A percentile compares a stretch with the other conserved stretches of the same genome.
phyloP scores from a whole-genome alignment of 768 basidiomycete species.

The Suillus ampliporus region DNA sequence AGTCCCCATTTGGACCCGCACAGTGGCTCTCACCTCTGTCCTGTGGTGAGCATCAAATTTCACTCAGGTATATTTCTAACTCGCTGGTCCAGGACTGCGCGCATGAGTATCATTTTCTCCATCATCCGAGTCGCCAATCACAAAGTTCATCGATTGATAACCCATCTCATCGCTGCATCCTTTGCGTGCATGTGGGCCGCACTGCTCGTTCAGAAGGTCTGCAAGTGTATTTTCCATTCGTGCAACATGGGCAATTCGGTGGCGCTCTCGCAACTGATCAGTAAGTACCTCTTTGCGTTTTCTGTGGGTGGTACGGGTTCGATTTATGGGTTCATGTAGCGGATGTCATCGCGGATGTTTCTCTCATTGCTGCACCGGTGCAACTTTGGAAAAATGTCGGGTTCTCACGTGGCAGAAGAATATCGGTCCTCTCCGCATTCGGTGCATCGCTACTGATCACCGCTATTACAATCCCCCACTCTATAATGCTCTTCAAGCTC shows the following conservation, averaged over 20 bases:
- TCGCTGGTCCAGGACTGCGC: constrained; percentile 21
- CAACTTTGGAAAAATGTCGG: constrained; percentile 16
- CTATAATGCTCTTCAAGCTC: constrained; percentile 14
- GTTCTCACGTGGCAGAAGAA: constrained; percentile 21
- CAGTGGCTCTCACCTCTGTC: constrained; percentile 21
- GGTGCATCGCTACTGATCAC: constrained; percentile 25
- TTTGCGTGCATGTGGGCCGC: constrained; percentile 33
- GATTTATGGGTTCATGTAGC: constrained; percentile 15
- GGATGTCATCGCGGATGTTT: constrained; percentile 24
- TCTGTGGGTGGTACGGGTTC: not conserved
- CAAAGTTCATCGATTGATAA: constrained; percentile 12
- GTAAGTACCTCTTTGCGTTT: constrained; percentile 16
- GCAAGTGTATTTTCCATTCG: constrained; percentile 5
- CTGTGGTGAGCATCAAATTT: constrained; percentile 18
- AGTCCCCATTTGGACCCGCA: constrained; percentile 21
- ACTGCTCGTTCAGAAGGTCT: constrained; percentile 20
- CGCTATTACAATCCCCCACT: constrained; percentile 25
- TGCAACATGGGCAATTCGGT: constrained; percentile 14
- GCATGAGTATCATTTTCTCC: constrained; percentile 31
- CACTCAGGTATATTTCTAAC: constrained; percentile 1
- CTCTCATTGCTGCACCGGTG: constrained; percentile 25
- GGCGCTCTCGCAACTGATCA: constrained; percentile 26
- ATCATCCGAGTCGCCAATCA: constrained; percentile 26
- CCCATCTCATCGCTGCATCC: constrained; percentile 12
- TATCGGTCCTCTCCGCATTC: constrained; percentile 25